Evolutionary conservation across 1,284 basidiomycete species (phyloP).

Genomic region (Malassezia nana): DNA sequence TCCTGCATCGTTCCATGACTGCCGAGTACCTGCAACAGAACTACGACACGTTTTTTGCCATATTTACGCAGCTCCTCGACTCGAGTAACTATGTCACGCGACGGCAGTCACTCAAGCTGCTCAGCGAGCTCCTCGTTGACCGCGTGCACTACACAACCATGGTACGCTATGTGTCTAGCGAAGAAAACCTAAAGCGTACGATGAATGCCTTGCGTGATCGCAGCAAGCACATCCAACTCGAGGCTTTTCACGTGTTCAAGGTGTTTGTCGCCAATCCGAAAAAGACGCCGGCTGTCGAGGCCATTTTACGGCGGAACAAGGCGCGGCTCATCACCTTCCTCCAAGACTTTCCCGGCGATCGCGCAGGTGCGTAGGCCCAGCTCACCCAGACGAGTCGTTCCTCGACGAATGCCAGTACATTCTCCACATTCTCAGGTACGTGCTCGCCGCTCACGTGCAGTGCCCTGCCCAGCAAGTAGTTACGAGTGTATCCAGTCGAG

Average conservation of each 20-base stretch:
- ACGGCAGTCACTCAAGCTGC: slow-evolving; percentile 90
- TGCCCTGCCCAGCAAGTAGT: background rate
- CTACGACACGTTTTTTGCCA: slow-evolving; percentile 93
- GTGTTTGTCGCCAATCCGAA: slow-evolving; percentile 98
- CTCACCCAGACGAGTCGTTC: slow-evolving; percentile 44
- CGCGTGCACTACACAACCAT: slow-evolving; percentile 95
- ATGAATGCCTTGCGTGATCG: slow-evolving; percentile 96
- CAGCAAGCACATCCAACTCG: slow-evolving; percentile 98
- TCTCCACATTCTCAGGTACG: slow-evolving; percentile 38
- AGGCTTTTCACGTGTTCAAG: slow-evolving; percentile 99
- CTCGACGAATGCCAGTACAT: slow-evolving; percentile 48
- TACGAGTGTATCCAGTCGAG: slow-evolving; percentile 58
- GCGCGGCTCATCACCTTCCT: slow-evolving; percentile 83
- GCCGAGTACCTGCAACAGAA: slow-evolving; percentile 90
- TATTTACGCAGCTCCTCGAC: slow-evolving; percentile 81
- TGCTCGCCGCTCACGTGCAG: background rate
- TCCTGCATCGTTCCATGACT: slow-evolving; percentile 92
- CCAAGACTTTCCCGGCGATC: slow-evolving; percentile 91
- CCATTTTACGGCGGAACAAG: slow-evolving; percentile 81
- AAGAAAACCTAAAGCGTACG: slow-evolving; percentile 95
- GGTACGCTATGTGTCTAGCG: slow-evolving; percentile 82
- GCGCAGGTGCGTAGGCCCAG: slow-evolving; percentile 56
- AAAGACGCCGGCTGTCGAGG: slow-evolving; percentile 89
- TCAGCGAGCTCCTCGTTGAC: slow-evolving; percentile 94
- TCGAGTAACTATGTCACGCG: slow-evolving; percentile 99